phyloP scores from a whole-genome alignment of 257 asterid species.

The Ocimum tenuiflorum region DNA sequence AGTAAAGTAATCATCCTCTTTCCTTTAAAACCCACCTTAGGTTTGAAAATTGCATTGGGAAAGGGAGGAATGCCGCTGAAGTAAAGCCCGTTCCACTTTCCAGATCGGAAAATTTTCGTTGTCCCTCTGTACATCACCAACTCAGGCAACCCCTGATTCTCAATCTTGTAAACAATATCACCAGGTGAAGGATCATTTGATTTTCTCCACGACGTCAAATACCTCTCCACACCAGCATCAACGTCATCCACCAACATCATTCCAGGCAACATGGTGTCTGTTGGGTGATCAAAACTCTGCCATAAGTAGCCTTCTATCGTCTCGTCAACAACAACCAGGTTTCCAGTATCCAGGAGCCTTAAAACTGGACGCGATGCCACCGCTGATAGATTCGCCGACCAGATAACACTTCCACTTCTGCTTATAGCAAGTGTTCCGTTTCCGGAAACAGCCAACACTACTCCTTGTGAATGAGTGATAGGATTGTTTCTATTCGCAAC shows the following conservation, averaged over 20 bases:
- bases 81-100: neutral
- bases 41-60: neutral
- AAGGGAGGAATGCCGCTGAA: neutral
- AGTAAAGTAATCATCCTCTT: neutral
- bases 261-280: neutral
- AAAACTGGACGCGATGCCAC: constrained; percentile 8
- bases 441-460: neutral
- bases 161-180: neutral
- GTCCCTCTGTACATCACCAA: neutral
- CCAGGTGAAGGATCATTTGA: neutral
- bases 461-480: neutral
- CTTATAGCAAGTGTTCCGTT: constrained; percentile 10
- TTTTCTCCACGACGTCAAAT: neutral
- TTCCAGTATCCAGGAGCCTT: constrained; percentile 24
- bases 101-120: neutral
- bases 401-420: neutral
- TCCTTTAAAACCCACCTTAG: neutral
- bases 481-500: constrained; percentile 28
- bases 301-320: neutral
- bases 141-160: neutral
- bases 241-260: neutral
- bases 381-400: constrained; percentile 17
- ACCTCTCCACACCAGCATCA: neutral
- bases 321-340: neutral
- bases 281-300: constrained; percentile 1